These are phyloP conservation scores for Capsicum baccatum DNA, from an alignment of 257 asterid species.

Conservation along the genomic window DNA sequence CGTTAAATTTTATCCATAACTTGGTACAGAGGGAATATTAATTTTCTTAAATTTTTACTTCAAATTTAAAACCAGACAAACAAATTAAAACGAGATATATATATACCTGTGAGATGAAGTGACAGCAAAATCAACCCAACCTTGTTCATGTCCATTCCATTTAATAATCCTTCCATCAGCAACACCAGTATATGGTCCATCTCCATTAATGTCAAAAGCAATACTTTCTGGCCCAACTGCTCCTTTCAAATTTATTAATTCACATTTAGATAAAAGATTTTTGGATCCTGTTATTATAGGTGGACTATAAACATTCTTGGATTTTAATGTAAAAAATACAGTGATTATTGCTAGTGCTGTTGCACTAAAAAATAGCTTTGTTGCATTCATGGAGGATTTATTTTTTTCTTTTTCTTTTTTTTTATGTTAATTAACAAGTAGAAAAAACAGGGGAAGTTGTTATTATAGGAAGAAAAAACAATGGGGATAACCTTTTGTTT, in stretches of 20 bases:
- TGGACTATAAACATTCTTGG: not conserved
- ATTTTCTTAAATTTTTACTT: no score
- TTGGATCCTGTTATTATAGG: slow-evolving; percentile 29
- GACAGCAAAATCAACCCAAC: slow-evolving; percentile 41
- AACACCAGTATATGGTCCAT: slow-evolving; percentile 44
- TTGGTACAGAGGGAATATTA: no score
- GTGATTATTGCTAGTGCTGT: slow-evolving; percentile 11
- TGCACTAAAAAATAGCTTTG: not conserved
- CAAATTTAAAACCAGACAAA: no score
- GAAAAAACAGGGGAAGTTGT: not conserved
- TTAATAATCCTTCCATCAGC: slow-evolving; percentile 45
- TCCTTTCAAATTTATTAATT: slow-evolving; percentile 21
- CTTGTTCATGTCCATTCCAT: slow-evolving; percentile 24
- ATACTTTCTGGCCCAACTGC: slow-evolving; percentile 42
- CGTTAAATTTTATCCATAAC: no score
- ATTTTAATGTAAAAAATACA: not conserved
- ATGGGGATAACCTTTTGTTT: no score
- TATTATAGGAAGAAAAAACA: no score
- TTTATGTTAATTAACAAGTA: not conserved
- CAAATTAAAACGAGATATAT: no score
- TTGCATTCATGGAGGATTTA: not conserved
- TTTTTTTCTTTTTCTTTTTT: no score
- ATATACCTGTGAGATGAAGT: slow-evolving; percentile 37
- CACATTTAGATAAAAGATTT: slow-evolving; percentile 8
- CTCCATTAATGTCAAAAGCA: slow-evolving; percentile 35